Base-by-base conservation (phyloP, 1,284 basidiomycete species). In the Apiotrichum siamense region DNA sequence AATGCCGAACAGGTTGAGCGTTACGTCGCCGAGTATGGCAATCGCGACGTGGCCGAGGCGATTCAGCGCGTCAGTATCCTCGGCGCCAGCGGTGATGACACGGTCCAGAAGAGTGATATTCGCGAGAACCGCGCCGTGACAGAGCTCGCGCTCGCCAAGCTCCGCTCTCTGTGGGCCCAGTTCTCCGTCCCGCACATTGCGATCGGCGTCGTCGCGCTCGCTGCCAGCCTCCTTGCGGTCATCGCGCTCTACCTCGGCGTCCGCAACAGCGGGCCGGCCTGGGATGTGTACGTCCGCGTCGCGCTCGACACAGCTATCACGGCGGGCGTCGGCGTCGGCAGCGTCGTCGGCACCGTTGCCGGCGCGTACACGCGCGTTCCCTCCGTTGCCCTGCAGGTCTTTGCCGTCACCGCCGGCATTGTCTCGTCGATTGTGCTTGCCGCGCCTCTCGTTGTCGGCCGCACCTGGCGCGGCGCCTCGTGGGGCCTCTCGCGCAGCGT, bases 141-240 rank as follows among this genome's bases (percentile, higher is more conserved):
- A 23, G 79, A 84, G 27, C 70, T 79, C 12, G 83, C 87, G 3
- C 78, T 96, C 31, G 75, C 77, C 1, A 79, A 80, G 3, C 92
- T 93, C 60, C 83, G 91, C 7, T 75, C 80, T 21, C 83, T 97
- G 46, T 99, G 96, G 96, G 94, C 96, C 0, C 88, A 88, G 64
- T 98, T 98, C 76, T 88, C 92, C 57, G 76, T 86, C 4, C 65
- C 79, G 0, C 77, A 88, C 12, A 97, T 98, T 77, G 70, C 72
- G 3, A 74, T 85, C 20, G 94, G 81, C 7, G 50, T 79, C 4
- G 43, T 60, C 15, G 64, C 79, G 27, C 71, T 81, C 21, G 63
- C 59, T 3, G 54, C 75, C 15, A 70, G 70, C 42, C 43, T 75
- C 0, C 61, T 69, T 2, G 67, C 70, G 0, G 54, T 71, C 15